These are phyloP conservation scores for Penicillium expansum DNA, from an alignment of 2,329 filamentous ascomycete genomes.

Conservation along the genomic window DNA sequence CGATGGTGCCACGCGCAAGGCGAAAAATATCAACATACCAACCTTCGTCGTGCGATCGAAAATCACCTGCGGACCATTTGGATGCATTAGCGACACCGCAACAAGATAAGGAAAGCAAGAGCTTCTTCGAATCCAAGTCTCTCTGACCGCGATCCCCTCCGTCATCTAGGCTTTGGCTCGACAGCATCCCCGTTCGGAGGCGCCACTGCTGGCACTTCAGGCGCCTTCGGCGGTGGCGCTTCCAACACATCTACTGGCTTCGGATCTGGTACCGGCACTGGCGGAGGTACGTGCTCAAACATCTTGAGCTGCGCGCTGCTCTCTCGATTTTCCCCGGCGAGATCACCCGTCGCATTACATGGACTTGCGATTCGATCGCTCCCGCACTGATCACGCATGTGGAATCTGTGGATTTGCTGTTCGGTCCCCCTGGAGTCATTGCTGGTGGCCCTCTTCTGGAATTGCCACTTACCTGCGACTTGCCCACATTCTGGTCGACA, in stretches of 20 bases:
- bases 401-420: not conserved
- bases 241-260: slow-evolving; percentile 38
- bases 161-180: slow-evolving; percentile 43
- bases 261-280: slow-evolving; percentile 29
- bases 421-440: not conserved
- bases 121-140: slow-evolving; percentile 32
- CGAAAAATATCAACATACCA: slow-evolving; percentile 10
- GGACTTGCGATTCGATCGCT: not conserved
- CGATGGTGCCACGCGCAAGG: slow-evolving; percentile 25
- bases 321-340: slow-evolving; percentile 12
- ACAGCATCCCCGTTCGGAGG: slow-evolving; percentile 39
- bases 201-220: slow-evolving; percentile 29
- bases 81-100: slow-evolving; percentile 28
- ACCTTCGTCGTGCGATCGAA: slow-evolving; percentile 15
- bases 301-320: slow-evolving; percentile 24
- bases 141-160: slow-evolving; percentile 40
- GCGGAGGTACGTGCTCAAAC: slow-evolving; percentile 41
- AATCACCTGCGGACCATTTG: slow-evolving; percentile 22
- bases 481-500: slow-evolving; percentile 1
- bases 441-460: not conserved
- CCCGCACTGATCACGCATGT: not conserved
- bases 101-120: slow-evolving; percentile 32
- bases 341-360: slow-evolving; percentile 10
- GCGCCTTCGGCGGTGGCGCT: slow-evolving; percentile 32
- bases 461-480: not conserved